These are phyloP conservation scores for Nothopassalora personata DNA, from an alignment of 2,329 filamentous ascomycete genomes.

Conservation along the genomic window DNA sequence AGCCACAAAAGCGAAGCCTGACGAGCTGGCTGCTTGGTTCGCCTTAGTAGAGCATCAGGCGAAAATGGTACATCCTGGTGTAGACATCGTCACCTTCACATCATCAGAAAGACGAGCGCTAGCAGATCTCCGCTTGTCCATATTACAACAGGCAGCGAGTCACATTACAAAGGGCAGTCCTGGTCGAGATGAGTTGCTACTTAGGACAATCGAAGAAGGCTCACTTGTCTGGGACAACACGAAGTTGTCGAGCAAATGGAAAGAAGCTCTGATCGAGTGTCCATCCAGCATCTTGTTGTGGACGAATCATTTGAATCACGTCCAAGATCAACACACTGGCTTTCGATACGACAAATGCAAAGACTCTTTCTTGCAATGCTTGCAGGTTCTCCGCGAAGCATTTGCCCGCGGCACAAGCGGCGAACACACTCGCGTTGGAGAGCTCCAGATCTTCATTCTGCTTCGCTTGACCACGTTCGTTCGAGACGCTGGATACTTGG, in stretches of 20 bases:
- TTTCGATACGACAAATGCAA: constrained; percentile 66
- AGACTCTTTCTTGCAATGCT: constrained; percentile 53
- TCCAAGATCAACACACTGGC: constrained; percentile 59
- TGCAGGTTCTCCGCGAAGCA: constrained; percentile 31
- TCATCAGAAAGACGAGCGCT: constrained; percentile 62
- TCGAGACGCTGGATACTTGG: constrained; percentile 69
- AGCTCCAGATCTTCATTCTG: constrained; percentile 62
- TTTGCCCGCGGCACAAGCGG: background rate
- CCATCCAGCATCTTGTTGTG: constrained; percentile 61
- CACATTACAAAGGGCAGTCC: constrained; percentile 44
- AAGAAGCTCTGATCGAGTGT: constrained; percentile 52
- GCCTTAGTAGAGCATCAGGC: constrained; percentile 75
- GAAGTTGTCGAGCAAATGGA: constrained; percentile 60
- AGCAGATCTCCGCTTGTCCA: constrained; percentile 71
- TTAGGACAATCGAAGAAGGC: constrained; percentile 69
- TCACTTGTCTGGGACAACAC: constrained; percentile 65
- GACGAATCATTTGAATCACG: constrained; percentile 66
- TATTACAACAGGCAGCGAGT: constrained; percentile 71
- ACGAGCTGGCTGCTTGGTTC: constrained; percentile 68
- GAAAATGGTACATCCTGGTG: constrained; percentile 51
- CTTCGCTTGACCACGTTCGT: constrained; percentile 69
- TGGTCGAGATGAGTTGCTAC: constrained; percentile 56
- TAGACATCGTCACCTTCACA: constrained; percentile 45
- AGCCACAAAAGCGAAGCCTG: constrained; percentile 59
- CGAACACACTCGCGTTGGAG: constrained; percentile 24